Evolutionary conservation across 2,329 filamentous ascomycete species (phyloP).

Genomic region (Diplodia mutila): DNA sequence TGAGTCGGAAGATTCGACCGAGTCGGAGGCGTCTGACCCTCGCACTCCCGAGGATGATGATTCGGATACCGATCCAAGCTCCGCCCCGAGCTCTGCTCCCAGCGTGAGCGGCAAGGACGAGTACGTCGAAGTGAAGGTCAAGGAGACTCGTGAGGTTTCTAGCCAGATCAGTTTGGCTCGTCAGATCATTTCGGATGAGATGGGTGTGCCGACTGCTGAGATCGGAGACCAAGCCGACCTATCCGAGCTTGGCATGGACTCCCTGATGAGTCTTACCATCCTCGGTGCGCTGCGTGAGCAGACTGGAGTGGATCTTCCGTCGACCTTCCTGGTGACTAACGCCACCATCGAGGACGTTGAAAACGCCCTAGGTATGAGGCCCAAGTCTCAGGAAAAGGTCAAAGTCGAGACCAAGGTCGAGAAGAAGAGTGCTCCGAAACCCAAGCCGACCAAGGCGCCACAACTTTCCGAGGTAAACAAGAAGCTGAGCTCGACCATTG

Average conservation of each 20-base stretch:
- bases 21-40: slow-evolving; percentile 44
- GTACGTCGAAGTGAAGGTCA: slow-evolving; percentile 35
- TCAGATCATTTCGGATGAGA: slow-evolving; percentile 57
- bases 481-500: slow-evolving; percentile 45
- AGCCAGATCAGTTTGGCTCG: slow-evolving; percentile 52
- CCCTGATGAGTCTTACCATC: slow-evolving; percentile 57
- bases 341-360: slow-evolving; percentile 68
- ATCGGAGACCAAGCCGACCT: slow-evolving; percentile 63
- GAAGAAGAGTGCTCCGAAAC: slow-evolving; percentile 35
- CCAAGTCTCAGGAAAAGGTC: slow-evolving; percentile 42
- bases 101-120: slow-evolving; percentile 49
- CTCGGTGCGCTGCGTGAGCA: slow-evolving; percentile 55
- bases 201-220: slow-evolving; percentile 67
- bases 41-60: slow-evolving; percentile 49
- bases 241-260: slow-evolving; percentile 61
- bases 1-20: slow-evolving; percentile 48
- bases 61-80: slow-evolving; percentile 54
- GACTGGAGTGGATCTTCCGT: slow-evolving; percentile 55
- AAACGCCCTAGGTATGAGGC: slow-evolving; percentile 62
- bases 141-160: slow-evolving; percentile 38
- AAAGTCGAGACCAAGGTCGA: slow-evolving; percentile 38
- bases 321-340: slow-evolving; percentile 63
- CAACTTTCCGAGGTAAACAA: slow-evolving; percentile 55
- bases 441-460: slow-evolving; percentile 31
- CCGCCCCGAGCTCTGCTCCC: slow-evolving; percentile 48